These are phyloP conservation scores for Colletotrichum tropicicola DNA, from an alignment of 2,329 filamentous ascomycete species.

Conservation along the genomic window DNA sequence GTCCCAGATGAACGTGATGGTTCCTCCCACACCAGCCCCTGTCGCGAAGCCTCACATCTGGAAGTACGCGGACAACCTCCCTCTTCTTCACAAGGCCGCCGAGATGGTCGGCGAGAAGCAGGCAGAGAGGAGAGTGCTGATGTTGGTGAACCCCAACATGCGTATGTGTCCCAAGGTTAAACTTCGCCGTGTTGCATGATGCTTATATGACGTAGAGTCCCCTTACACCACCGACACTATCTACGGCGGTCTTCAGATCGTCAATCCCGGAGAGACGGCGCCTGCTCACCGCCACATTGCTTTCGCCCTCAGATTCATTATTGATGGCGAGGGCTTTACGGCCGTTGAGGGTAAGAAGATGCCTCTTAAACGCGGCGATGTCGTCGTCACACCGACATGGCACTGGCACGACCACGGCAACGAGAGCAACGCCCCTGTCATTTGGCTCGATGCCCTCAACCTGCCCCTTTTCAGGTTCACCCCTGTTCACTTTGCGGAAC, in stretches of 20 bases:
- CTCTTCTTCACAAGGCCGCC: constrained; percentile 44
- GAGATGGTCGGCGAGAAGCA: constrained; percentile 46
- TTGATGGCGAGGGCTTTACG: constrained; percentile 66
- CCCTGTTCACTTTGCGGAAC: constrained; percentile 63
- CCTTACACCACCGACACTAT: constrained; percentile 67
- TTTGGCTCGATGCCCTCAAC: constrained; percentile 67
- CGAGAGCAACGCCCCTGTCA: constrained; percentile 60
- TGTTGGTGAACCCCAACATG: constrained; percentile 50
- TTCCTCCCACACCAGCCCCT: constrained; percentile 56
- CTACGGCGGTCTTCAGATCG: constrained; percentile 65
- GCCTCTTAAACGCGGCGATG: constrained; percentile 59
- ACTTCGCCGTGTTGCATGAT: no score
- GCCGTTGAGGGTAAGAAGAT: constrained; percentile 64
- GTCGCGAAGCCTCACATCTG: constrained; percentile 48
- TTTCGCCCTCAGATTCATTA: constrained; percentile 66
- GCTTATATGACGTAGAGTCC: constrained; percentile 43
- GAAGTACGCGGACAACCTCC: constrained; percentile 45
- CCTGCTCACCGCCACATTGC: constrained; percentile 65
- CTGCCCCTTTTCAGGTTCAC: constrained; percentile 59
- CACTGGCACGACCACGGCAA: constrained; percentile 70
- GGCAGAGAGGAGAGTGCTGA: constrained; percentile 51
- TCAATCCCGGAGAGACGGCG: constrained; percentile 64
- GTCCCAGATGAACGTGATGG: constrained; percentile 56
- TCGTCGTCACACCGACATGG: constrained; percentile 66
- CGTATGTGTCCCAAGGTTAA: constrained; percentile 35